Conservation (phyloP, 139 green algal species). For the Picochlorum costavermella region DNA sequence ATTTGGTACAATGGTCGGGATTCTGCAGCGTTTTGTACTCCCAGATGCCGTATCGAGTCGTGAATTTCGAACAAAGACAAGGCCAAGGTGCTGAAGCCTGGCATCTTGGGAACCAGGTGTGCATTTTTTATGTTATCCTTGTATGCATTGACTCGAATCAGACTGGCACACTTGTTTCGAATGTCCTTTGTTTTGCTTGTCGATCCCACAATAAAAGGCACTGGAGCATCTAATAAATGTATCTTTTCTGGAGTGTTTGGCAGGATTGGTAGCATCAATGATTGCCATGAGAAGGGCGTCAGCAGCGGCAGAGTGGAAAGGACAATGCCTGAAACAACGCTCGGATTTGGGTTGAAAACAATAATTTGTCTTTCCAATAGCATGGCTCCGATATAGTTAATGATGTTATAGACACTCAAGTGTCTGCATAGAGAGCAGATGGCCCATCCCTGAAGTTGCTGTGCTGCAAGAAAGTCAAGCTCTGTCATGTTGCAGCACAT, state of each 20-base stretch:
- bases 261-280: conserved; percentile 74
- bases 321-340: conserved; percentile 54
- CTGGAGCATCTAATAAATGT: conserved; percentile 44
- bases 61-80: conserved; percentile 49
- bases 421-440: conserved; percentile 61
- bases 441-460: conserved; percentile 49
- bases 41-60: conserved; percentile 28
- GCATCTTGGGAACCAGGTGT: conserved; percentile 42
- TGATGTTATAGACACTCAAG: conserved; percentile 73
- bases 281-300: conserved; percentile 78
- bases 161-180: conserved; percentile 27
- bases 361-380: conserved; percentile 85
- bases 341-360: conserved; percentile 79
- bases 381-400: conserved; percentile 57
- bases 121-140: conserved; percentile 60
- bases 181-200: conserved; percentile 85
- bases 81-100: conserved; percentile 33
- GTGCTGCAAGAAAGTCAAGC: conserved; percentile 3
- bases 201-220: conserved; percentile 73
- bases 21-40: background rate
- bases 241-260: conserved; percentile 32
- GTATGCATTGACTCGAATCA: conserved; percentile 81
- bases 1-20: conserved; percentile 20
- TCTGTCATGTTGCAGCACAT: background rate
- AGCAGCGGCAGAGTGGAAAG: conserved; percentile 75